These are phyloP conservation scores for Elymus sibiricus DNA, from an alignment of 176 grass and related monocot species.

Conservation along the genomic window DNA sequence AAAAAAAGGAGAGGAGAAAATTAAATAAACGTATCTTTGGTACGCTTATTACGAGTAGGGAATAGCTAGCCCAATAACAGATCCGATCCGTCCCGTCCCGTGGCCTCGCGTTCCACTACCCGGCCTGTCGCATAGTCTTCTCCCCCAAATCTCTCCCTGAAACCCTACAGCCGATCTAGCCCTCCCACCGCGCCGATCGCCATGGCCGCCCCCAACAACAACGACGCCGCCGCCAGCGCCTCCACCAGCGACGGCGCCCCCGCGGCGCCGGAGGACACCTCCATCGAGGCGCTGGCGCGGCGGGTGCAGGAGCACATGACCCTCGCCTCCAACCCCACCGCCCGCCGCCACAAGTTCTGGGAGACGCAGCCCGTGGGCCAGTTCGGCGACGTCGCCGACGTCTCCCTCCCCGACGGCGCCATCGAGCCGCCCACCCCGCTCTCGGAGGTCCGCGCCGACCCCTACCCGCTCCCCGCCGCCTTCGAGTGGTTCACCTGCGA, in stretches of 20 bases:
- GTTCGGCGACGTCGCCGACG: constrained; percentile 68
- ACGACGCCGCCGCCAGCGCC: constrained; percentile 4
- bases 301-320: constrained; percentile 70
- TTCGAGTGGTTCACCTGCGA: constrained; percentile 99
- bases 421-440: constrained; percentile 74
- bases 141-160: constrained; percentile 31
- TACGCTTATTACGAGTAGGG: not conserved
- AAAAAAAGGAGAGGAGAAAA: not conserved
- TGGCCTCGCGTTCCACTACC: constrained; percentile 24
- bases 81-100: not conserved
- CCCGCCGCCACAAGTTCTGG: constrained; percentile 93
- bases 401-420: constrained; percentile 57
- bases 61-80: constrained; percentile 28
- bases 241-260: not conserved
- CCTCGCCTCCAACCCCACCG: constrained; percentile 39
- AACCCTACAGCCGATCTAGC: constrained; percentile 51
- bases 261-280: constrained; percentile 29
- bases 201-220: constrained; percentile 49
- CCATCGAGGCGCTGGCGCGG: constrained; percentile 72
- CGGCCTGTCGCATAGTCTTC: not conserved
- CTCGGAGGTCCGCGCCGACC: constrained; percentile 85
- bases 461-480: constrained; percentile 75
- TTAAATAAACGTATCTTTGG: not conserved
- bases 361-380: constrained; percentile 97
- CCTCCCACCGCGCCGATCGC: constrained; percentile 30